phyloP scores from a whole-genome alignment of 1,284 basidiomycete species.

The Bondarzewia mesenterica region DNA sequence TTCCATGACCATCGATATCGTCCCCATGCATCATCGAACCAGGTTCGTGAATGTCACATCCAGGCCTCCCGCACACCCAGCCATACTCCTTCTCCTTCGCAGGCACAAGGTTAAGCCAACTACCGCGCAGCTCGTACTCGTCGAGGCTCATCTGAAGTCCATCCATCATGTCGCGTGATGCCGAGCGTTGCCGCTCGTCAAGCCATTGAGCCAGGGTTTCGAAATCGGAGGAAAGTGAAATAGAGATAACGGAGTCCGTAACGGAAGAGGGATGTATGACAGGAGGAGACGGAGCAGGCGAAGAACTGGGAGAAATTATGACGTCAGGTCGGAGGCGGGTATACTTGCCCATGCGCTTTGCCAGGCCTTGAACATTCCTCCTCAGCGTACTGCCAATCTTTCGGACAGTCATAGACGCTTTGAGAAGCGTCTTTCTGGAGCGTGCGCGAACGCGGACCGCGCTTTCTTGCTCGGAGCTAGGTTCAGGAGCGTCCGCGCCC shows the following conservation, averaged over 20 bases:
- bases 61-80: background rate
- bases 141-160: background rate
- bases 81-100: background rate
- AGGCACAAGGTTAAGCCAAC: background rate
- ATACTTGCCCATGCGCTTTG: background rate
- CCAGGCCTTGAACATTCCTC: background rate
- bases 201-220: background rate
- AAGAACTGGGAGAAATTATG: background rate
- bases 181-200: background rate
- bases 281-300: background rate
- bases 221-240: constrained; percentile 1
- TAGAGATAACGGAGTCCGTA: background rate
- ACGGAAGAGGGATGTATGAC: background rate
- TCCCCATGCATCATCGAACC: background rate
- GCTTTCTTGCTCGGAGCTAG: background rate
- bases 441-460: background rate
- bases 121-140: background rate
- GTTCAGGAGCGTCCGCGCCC: background rate
- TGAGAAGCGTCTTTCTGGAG: background rate
- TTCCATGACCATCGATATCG: background rate
- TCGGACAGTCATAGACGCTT: background rate
- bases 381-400: background rate
- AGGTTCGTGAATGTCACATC: background rate
- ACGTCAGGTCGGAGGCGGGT: background rate
- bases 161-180: background rate